A percentile compares a stretch with the other conserved stretches of the same genome.
Evolutionary conservation across 2,329 filamentous ascomycete genomes (phyloP).

Genomic region (Pseudopyrenochaeta lycopersici): DNA sequence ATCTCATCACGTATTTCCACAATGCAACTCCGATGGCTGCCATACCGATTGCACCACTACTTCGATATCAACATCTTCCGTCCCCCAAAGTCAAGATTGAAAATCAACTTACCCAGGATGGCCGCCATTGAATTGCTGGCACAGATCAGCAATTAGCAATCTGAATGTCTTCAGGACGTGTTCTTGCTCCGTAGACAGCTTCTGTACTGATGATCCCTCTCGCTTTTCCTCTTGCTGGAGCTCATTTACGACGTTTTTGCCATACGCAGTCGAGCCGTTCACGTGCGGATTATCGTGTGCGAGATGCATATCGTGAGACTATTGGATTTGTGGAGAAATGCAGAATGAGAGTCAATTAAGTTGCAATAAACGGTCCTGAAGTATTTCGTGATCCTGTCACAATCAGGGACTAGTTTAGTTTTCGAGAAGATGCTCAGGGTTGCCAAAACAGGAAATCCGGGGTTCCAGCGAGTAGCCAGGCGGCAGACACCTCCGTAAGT

Average conservation of each 20-base stretch:
- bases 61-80: slow-evolving; percentile 21
- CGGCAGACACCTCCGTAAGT: neutral
- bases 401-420: neutral
- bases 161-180: slow-evolving; percentile 68
- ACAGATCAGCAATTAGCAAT: slow-evolving; percentile 72
- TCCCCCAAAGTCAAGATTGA: neutral
- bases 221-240: slow-evolving; percentile 34
- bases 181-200: slow-evolving; percentile 51
- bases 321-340: too few relatives aligned
- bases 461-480: neutral
- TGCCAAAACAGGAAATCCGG: slow-evolving; percentile 12
- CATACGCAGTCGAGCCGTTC: slow-evolving; percentile 30
- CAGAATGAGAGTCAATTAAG: neutral
- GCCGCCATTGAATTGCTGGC: slow-evolving; percentile 74
- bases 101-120: slow-evolving; percentile 67
- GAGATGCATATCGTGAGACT: slow-evolving; percentile 23
- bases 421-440: neutral
- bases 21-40: slow-evolving; percentile 68
- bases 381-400: neutral
- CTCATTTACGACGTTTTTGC: slow-evolving; percentile 31
- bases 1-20: slow-evolving; percentile 70
- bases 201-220: slow-evolving; percentile 24
- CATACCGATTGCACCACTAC: slow-evolving; percentile 66
- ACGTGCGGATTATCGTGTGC: slow-evolving; percentile 17
- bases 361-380: neutral